Conservation (phyloP, 208 protist species). For the Wallacemonas sp. region DNA sequence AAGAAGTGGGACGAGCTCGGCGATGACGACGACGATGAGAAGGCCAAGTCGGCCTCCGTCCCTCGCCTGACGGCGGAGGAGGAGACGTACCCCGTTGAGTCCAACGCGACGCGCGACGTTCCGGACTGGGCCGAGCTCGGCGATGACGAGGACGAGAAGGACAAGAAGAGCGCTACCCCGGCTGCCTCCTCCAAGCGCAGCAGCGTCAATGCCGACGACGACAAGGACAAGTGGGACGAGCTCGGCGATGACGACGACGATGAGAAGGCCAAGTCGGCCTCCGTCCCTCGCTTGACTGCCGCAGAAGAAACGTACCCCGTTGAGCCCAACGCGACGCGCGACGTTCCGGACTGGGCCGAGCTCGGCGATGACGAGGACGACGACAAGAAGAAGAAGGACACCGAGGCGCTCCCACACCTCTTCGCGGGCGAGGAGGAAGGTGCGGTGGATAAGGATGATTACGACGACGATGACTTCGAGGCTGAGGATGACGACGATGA, state of each 20-base stretch:
- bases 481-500: slow-evolving; percentile 16
- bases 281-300: too few relatives aligned
- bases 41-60: neutral
- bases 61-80: neutral
- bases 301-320: slow-evolving; percentile 4
- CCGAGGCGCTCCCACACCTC: neutral
- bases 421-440: slow-evolving; percentile 5
- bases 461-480: slow-evolving; percentile 35
- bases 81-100: slow-evolving; percentile 1
- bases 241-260: neutral
- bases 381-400: neutral
- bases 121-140: neutral
- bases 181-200: too few relatives aligned
- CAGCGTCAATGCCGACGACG: neutral
- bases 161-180: too few relatives aligned
- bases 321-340: neutral
- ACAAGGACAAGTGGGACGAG: neutral
- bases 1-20: slow-evolving; percentile 7
- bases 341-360: slow-evolving; percentile 1
- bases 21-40: slow-evolving; percentile 14
- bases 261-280: neutral
- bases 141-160: slow-evolving; percentile 10
- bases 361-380: slow-evolving; percentile 16
- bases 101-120: slow-evolving; percentile 6
- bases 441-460: slow-evolving; percentile 10